A percentile compares a stretch with the other conserved stretches of the same genome.
These are phyloP conservation scores for Lactifluus hygrophoroides DNA, from an alignment of 768 basidiomycete genomes.

Conservation along the genomic window DNA sequence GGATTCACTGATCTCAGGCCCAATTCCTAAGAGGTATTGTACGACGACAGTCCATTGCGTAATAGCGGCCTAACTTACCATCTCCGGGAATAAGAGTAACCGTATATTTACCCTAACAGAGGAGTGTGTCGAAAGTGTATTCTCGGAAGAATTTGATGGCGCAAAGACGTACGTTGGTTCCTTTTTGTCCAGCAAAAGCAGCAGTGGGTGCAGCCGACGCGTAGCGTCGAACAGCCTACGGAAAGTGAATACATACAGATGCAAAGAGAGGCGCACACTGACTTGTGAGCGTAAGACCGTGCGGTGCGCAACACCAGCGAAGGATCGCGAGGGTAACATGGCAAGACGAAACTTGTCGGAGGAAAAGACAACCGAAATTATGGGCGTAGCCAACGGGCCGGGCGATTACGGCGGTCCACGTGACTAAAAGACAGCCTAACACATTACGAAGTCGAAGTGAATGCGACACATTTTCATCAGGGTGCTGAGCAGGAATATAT, in stretches of 20 bases:
- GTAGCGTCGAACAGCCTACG: slow-evolving; percentile 50
- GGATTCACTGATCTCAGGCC: slow-evolving; percentile 95
- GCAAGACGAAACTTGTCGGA: slow-evolving; percentile 20
- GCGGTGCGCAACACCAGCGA: slow-evolving; percentile 49
- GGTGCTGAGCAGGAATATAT: background rate
- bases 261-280: slow-evolving; percentile 15
- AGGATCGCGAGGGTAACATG: slow-evolving; percentile 55
- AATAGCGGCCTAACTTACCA: slow-evolving; percentile 41
- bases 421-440: background rate
- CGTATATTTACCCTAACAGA: slow-evolving; percentile 80
- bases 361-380: slow-evolving; percentile 17
- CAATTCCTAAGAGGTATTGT: slow-evolving; percentile 61
- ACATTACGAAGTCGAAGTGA: background rate
- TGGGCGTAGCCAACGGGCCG: background rate
- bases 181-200: slow-evolving; percentile 86
- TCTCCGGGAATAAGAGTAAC: slow-evolving; percentile 97
- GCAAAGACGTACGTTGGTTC: slow-evolving; percentile 56
- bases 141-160: background rate
- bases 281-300: slow-evolving; percentile 44
- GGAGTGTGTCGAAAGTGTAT: background rate
- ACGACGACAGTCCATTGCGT: slow-evolving; percentile 17
- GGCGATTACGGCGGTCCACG: background rate
- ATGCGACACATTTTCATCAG: background rate
- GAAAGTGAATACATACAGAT: slow-evolving; percentile 9
- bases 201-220: slow-evolving; percentile 76